Percentiles rank a stretch among this genome's conserved stretches.
phyloP scores from a whole-genome alignment of 2,329 filamentous ascomycete genomes.

The Claviceps citrina region DNA sequence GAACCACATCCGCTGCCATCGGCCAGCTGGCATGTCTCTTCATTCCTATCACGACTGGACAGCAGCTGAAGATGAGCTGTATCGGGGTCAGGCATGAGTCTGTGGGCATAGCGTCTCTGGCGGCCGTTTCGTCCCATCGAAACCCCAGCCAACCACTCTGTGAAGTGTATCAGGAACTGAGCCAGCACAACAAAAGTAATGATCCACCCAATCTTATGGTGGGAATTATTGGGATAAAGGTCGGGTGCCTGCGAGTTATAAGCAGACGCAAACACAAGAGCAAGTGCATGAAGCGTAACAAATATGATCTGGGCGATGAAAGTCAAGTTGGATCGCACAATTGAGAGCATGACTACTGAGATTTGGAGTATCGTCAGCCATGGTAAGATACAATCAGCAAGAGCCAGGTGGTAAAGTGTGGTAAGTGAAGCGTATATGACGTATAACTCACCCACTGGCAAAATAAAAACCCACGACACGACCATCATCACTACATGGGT shows the following conservation, averaged over 20 bases:
- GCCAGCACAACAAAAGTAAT: slow-evolving; percentile 55
- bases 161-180: slow-evolving; percentile 54
- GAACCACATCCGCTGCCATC: slow-evolving; percentile 63
- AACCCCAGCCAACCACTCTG: slow-evolving; percentile 39
- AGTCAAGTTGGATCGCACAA: slow-evolving; percentile 62
- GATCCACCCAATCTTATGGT: slow-evolving; percentile 78
- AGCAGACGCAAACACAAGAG: slow-evolving; percentile 47
- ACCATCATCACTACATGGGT: slow-evolving; percentile 58
- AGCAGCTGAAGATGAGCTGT: background rate
- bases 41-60: slow-evolving; percentile 23
- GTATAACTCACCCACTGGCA: slow-evolving; percentile 51
- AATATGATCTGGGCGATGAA: slow-evolving; percentile 56
- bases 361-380: slow-evolving; percentile 1
- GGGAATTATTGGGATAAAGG: slow-evolving; percentile 74
- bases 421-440: background rate
- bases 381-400: background rate
- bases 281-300: slow-evolving; percentile 45
- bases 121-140: background rate
- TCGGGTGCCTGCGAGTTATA: slow-evolving; percentile 76
- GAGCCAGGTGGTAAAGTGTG: background rate
- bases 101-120: slow-evolving; percentile 29
- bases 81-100: slow-evolving; percentile 47
- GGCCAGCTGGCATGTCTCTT: slow-evolving; percentile 42
- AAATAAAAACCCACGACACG: slow-evolving; percentile 53
- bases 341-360: slow-evolving; percentile 69